Base-by-base conservation (phyloP, 176 grass and related monocot genomes). In the Lolium multiflorum region DNA sequence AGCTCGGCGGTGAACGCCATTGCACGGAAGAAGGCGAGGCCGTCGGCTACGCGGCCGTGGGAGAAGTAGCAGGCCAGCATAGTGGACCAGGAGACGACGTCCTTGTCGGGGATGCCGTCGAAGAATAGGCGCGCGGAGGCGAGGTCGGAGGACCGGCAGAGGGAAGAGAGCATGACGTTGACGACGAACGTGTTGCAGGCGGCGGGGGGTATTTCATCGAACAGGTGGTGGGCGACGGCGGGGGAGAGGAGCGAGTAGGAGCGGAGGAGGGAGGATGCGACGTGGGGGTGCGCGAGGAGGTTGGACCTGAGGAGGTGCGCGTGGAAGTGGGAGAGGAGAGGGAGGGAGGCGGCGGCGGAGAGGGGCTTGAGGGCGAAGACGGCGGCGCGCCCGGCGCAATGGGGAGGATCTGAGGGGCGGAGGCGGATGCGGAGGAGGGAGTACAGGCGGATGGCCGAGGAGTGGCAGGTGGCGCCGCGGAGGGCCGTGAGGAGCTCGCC, bases 111-210 rank as follows among this genome's bases (percentile, higher is more conserved):
- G 26, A 94, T 88, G 73, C 4, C 43, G 2, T 94, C 68, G 44
- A 94, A 92, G 84, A 91, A 84, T 2, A 82, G 12, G 7, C 77
- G 77, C 10, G 89, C 85, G 1, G 81, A 71, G 26, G 35, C 44
- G 25, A 92, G 78, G 24, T 79, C 81, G 9, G 81, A 89, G 49
- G 81, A 75, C 41, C 89, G 81, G 24, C 57, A 87, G 22, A 88
- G 66, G 11, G 87, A 92, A 3, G 58, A 7, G 20, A 94, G 85
- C 89, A 94, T 91, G 67, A 78, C 58, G 52, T 94, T 94, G 83
- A 79, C 5, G 74, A 84, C 85, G 35, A 83, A 83, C 41, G 60
- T 28, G 87, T 90, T 94, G 74, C 79, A 77, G 71, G 71, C 13
- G 62, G 81, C 6, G 24, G 56, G 20, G 44, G 89, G 87, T 7